Evolutionary conservation across 2,329 filamentous ascomycete species (phyloP), one percentile per base, ranked within the genome.

Genomic region (Gyromitra esculenta): DNA sequence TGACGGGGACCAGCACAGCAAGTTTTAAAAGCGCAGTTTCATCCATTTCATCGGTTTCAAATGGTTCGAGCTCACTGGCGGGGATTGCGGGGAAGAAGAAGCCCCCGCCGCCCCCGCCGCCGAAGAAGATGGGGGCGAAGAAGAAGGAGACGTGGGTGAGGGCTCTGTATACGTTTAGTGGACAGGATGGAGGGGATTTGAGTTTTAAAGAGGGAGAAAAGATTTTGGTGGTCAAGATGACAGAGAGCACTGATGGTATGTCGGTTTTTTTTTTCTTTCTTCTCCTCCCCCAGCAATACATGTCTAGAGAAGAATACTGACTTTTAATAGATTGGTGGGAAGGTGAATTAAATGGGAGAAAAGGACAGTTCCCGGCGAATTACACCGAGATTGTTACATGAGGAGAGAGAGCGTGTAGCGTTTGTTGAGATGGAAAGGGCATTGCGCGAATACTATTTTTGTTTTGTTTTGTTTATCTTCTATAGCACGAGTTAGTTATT

Each of bases 301-400:
- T 11, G 25, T 4, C 25, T n/a, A 35, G 18, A 11, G 21, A 4
- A n/a, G 5, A 25, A 69, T 37, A 15, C 41, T 31, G 8, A 62
- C 63, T 41, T 35, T 52, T 41, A 2, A 39, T 35, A 79, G 93
- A 96, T 82, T 96, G 93, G 92, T 96, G 93, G 93, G 88, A 92
- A 77, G 93, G 93, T 11, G 92, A 96, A 83, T 79, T 94, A 13
- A 85, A 86, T 52, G 92, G 92, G 0, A 83, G 85, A 35, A 87
- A 86, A 81, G 93, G 93, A 2, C 90, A 86, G 79, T 96, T 96
- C 82, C 93, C 93, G 0, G 93, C 93, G 5, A 96, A 96, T 83
- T 96, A 96, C 84, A 92, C 91, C 81, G 74, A 78, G 67, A 77
- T 74, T 48, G 57, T 64, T 37, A 43, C 25, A 64, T 72, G 37